Percentiles rank a stretch among this genome's conserved stretches.
phyloP scores from a whole-genome alignment of 2,329 filamentous ascomycete genomes.

The Trichoderma polysporum region DNA sequence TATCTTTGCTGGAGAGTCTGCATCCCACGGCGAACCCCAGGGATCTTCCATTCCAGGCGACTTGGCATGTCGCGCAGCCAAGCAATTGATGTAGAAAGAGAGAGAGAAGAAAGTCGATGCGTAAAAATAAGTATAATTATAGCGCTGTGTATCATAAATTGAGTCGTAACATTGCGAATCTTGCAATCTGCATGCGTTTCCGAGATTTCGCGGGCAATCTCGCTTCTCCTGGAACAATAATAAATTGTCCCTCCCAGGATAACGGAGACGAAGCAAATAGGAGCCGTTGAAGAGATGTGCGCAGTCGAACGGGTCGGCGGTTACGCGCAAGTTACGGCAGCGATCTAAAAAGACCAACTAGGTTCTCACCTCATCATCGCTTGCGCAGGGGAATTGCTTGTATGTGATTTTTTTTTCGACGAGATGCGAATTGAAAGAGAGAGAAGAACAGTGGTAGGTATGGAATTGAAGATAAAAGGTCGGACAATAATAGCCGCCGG shows the following conservation, averaged over 20 bases:
- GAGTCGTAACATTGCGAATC: slow-evolving; percentile 1
- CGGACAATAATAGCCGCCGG: not conserved
- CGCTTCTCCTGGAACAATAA: slow-evolving; percentile 1
- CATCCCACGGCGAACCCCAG: slow-evolving; percentile 61
- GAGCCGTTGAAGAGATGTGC: not conserved
- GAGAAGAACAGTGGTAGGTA: not conserved
- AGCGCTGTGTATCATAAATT: not conserved
- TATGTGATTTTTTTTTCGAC: not conserved
- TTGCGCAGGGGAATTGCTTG: not conserved
- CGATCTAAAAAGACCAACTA: not conserved
- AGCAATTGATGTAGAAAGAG: not conserved
- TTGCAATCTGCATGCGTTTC: not conserved
- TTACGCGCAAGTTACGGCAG: not conserved
- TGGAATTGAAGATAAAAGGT: not conserved
- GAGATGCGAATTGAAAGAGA: not conserved
- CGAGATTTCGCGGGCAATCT: not conserved
- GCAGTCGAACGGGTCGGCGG: not conserved
- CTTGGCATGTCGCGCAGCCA: slow-evolving; percentile 34
- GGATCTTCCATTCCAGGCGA: slow-evolving; percentile 58
- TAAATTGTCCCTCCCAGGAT: not conserved
- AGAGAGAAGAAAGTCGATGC: not conserved
- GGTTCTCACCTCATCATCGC: slow-evolving; percentile 5
- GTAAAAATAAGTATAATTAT: not conserved
- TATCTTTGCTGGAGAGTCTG: slow-evolving; percentile 39
- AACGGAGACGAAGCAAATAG: not conserved